Evolutionary conservation across 1,284 basidiomycete species (phyloP).

Genomic region (Papiliotrema nemorosa): DNA sequence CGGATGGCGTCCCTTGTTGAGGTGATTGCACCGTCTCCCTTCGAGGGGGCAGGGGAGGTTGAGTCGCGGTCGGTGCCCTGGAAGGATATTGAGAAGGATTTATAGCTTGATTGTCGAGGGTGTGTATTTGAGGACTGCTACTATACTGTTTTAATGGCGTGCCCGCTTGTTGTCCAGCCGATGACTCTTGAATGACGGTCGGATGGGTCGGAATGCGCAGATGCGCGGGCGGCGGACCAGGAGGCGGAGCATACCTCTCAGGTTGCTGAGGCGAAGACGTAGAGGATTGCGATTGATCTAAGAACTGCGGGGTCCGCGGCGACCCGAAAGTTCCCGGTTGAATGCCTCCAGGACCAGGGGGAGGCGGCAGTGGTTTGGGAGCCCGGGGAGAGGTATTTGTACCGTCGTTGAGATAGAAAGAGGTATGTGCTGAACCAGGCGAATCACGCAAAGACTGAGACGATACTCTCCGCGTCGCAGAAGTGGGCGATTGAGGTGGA

Average conservation of each 20-base stretch:
- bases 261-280: neutral
- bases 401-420: neutral
- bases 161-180: too few relatives aligned
- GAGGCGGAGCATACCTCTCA: constrained; percentile 55
- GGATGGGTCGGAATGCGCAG: constrained; percentile 10
- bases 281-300: neutral
- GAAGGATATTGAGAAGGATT: neutral
- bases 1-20: too few relatives aligned
- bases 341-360: neutral
- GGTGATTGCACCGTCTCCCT: neutral
- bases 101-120: too few relatives aligned
- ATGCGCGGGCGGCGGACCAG: constrained; percentile 54
- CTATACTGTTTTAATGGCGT: neutral
- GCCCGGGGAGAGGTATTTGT: neutral
- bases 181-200: too few relatives aligned
- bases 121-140: too few relatives aligned
- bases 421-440: neutral
- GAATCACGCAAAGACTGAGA: neutral
- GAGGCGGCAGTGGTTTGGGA: neutral
- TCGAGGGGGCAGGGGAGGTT: constrained; percentile 12
- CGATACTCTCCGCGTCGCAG: neutral
- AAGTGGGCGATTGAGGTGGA: neutral
- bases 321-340: neutral
- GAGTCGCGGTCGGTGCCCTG: neutral
- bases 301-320: neutral